Percentiles rank a stretch among this genome's conserved stretches.
These are phyloP conservation scores for Phoenix dactylifera DNA, from an alignment of 176 grass and related monocot genomes.

Conservation along the genomic window DNA sequence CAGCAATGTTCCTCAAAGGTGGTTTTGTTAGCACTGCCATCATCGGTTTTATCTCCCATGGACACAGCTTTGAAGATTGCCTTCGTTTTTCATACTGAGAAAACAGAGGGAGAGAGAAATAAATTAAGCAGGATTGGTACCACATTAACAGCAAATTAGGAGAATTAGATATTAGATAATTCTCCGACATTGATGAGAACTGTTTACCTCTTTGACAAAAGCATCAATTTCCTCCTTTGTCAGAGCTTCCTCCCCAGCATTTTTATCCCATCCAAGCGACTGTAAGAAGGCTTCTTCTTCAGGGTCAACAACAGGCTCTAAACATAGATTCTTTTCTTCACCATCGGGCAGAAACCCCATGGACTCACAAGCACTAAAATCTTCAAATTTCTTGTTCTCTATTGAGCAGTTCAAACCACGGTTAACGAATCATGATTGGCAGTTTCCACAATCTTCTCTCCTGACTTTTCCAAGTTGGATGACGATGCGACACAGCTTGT, in stretches of 20 bases:
- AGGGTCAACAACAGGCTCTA: slow-evolving; percentile 25
- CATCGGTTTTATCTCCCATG: too few relatives aligned
- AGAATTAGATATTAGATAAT: too few relatives aligned
- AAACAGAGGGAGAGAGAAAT: too few relatives aligned
- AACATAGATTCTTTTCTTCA: slow-evolving; percentile 34
- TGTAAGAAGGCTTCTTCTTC: slow-evolving; percentile 54
- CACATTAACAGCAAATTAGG: too few relatives aligned
- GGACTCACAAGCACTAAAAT: slow-evolving; percentile 30
- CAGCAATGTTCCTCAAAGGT: too few relatives aligned
- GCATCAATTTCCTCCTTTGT: slow-evolving; percentile 61
- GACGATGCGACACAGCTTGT: slow-evolving; percentile 27
- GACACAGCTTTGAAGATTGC: too few relatives aligned
- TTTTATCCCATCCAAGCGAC: slow-evolving; percentile 68
- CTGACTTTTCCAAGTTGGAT: slow-evolving; percentile 31
- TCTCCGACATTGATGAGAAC: too few relatives aligned
- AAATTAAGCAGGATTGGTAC: too few relatives aligned
- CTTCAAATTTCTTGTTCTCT: slow-evolving; percentile 31
- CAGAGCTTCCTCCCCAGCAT: slow-evolving; percentile 46
- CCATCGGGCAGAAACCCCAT: slow-evolving; percentile 29
- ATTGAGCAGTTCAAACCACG: slow-evolving; percentile 22
- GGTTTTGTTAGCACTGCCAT: too few relatives aligned
- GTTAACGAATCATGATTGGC: slow-evolving; percentile 14
- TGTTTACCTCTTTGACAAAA: slow-evolving; percentile 33
- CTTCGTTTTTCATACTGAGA: too few relatives aligned
- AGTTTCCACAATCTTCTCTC: slow-evolving; percentile 21